These are phyloP conservation scores for Paratinospora sagittata DNA, from an alignment of 164 flowering plant species.

Conservation along the genomic window DNA sequence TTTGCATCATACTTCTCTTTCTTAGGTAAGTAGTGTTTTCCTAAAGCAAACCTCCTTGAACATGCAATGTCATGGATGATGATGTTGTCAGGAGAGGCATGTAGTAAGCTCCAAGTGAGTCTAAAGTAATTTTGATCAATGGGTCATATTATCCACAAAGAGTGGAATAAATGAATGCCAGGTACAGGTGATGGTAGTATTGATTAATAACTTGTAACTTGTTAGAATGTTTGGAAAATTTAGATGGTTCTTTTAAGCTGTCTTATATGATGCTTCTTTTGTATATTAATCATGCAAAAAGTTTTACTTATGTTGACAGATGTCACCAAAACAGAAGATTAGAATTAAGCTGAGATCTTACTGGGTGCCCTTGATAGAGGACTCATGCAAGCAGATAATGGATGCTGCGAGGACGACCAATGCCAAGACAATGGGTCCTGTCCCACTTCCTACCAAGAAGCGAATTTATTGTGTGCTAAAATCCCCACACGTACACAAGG, in stretches of 20 bases:
- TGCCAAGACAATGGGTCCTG: conserved; percentile 94
- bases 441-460: conserved; percentile 90
- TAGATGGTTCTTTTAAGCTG: neutral
- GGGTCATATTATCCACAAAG: neutral
- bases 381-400: conserved; percentile 92
- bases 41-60: too few species aligned
- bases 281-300: neutral
- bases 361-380: conserved; percentile 86
- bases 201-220: too few species aligned
- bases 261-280: neutral
- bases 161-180: too few species aligned
- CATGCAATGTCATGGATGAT: too few species aligned
- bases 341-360: conserved; percentile 89
- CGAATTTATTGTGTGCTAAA: conserved; percentile 81
- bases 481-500: conserved; percentile 96
- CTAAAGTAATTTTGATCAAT: neutral
- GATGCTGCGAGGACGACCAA: conserved; percentile 89
- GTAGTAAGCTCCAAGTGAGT: too few species aligned
- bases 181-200: too few species aligned
- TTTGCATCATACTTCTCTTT: too few species aligned
- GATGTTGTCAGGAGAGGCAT: too few species aligned
- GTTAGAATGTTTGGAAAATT: too few species aligned
- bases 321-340: conserved; percentile 88
- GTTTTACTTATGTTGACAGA: conserved; percentile 31
- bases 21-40: too few species aligned